Percentiles rank a stretch among this genome's conserved stretches.
These are phyloP conservation scores for Kazachstania sp. DNA, from an alignment of 1,139 yeast species.

Conservation along the genomic window DNA sequence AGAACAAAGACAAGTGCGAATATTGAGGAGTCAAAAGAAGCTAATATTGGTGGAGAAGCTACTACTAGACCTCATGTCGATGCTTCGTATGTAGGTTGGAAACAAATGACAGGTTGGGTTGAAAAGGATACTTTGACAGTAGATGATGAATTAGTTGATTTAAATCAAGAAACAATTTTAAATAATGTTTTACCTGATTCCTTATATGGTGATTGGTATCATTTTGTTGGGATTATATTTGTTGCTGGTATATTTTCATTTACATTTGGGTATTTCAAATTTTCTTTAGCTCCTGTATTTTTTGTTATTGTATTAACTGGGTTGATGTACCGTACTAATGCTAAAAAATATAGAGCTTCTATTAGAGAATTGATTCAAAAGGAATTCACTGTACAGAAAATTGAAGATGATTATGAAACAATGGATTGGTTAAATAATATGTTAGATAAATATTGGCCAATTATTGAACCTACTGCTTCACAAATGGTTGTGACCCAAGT, in stretches of 20 bases:
- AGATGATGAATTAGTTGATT: constrained; percentile 63
- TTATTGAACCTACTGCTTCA: constrained; percentile 81
- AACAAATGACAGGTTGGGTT: constrained; percentile 84
- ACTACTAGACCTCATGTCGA: constrained; percentile 42
- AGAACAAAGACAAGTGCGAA: constrained; percentile 5
- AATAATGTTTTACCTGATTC: constrained; percentile 63
- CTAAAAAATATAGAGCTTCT: constrained; percentile 65
- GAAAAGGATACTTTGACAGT: constrained; percentile 53
- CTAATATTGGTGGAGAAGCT: constrained; percentile 26
- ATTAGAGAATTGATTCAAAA: constrained; percentile 78
- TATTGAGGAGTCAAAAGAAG: constrained; percentile 6
- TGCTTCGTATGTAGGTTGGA: constrained; percentile 83
- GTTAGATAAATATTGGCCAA: constrained; percentile 84
- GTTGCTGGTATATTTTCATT: constrained; percentile 66
- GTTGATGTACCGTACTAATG: constrained; percentile 70
- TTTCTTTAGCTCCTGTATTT: constrained; percentile 74
- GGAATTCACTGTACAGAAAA: constrained; percentile 67
- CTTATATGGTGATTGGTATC: constrained; percentile 93
- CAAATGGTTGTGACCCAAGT: constrained; percentile 79
- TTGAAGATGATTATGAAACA: constrained; percentile 84
- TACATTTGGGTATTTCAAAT: constrained; percentile 69
- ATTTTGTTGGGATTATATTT: constrained; percentile 62
- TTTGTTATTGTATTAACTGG: constrained; percentile 54
- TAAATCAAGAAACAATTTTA: constrained; percentile 60
- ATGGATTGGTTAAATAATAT: constrained; percentile 92